phyloP scores from a whole-genome alignment of 1,284 basidiomycete species.

The Trichosporon ovoides region DNA sequence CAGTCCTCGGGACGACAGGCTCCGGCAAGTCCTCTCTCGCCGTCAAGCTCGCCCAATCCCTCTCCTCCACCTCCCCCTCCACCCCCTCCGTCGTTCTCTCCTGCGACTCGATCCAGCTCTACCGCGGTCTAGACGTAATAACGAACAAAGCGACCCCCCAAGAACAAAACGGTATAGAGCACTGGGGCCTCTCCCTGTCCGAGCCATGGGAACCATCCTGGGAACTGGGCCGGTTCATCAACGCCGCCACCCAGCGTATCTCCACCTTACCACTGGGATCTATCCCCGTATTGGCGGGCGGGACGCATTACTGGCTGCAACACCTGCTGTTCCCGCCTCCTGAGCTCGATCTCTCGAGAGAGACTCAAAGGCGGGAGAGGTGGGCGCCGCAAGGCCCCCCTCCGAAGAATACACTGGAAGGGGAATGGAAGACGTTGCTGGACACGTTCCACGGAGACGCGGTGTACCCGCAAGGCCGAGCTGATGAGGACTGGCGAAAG shows the following conservation, averaged over 20 bases:
- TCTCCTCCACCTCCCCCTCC: slow-evolving; percentile 10
- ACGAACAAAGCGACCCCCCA: slow-evolving; percentile 83
- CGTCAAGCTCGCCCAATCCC: slow-evolving; percentile 69
- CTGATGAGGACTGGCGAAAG: slow-evolving; percentile 44
- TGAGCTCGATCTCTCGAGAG: slow-evolving; percentile 55
- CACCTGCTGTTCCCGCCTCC: slow-evolving; percentile 66
- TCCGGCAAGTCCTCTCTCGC: slow-evolving; percentile 94
- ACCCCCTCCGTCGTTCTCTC: slow-evolving; percentile 86
- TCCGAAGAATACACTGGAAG: slow-evolving; percentile 34
- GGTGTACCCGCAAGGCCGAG: slow-evolving; percentile 23
- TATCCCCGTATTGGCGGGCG: slow-evolving; percentile 84
- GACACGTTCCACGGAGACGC: slow-evolving; percentile 39
- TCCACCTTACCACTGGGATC: slow-evolving; percentile 7
- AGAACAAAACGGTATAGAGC: slow-evolving; percentile 76
- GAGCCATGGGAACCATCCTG: too few species aligned
- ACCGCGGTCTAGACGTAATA: slow-evolving; percentile 85
- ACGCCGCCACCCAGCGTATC: not conserved
- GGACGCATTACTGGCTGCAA: slow-evolving; percentile 96
- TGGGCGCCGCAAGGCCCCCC: slow-evolving; percentile 33
- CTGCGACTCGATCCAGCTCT: slow-evolving; percentile 97
- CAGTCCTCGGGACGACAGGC: slow-evolving; percentile 90
- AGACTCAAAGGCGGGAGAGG: slow-evolving; percentile 14
- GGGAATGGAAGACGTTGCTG: slow-evolving; percentile 24
- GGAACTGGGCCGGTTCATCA: slow-evolving; percentile 5
- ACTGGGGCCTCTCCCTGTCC: slow-evolving; percentile 80